phyloP scores from a whole-genome alignment of 1,284 basidiomycete species.

The Rhizopogon hawkerae region DNA sequence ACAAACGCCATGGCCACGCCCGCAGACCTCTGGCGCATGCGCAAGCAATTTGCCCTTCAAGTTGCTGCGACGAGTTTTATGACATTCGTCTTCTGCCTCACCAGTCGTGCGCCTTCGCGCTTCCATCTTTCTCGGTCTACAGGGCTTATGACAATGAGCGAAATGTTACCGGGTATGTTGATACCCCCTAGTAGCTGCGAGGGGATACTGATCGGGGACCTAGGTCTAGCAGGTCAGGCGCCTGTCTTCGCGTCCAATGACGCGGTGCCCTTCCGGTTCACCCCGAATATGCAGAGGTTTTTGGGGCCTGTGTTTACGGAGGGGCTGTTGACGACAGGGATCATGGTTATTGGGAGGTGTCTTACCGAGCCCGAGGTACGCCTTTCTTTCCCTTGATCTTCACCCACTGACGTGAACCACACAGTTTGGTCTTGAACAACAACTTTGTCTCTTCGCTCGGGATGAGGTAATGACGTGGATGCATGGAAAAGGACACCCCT shows the following conservation, averaged over 20 bases:
- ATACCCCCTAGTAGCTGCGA: not conserved
- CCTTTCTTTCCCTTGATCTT: not conserved
- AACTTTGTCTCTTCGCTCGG: constrained; percentile 82
- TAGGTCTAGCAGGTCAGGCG: constrained; percentile 39
- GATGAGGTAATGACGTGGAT: constrained; percentile 87
- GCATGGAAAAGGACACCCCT: constrained; percentile 41
- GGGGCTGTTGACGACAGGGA: constrained; percentile 77
- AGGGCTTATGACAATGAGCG: constrained; percentile 85
- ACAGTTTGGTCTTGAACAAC: constrained; percentile 82
- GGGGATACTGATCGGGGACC: constrained; percentile 2
- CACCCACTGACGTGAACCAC: constrained; percentile 1
- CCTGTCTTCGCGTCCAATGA: constrained; percentile 77
- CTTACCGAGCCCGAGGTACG: constrained; percentile 88
- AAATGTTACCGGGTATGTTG: constrained; percentile 74
- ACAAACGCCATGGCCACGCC: constrained; percentile 77
- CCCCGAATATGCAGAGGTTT: constrained; percentile 94
- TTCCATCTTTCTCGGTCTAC: constrained; percentile 89
- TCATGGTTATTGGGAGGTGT: constrained; percentile 87
- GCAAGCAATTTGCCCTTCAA: constrained; percentile 94
- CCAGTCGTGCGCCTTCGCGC: constrained; percentile 75
- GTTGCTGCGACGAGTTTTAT: constrained; percentile 87
- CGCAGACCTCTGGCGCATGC: constrained; percentile 90
- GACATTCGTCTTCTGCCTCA: constrained; percentile 84
- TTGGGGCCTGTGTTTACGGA: constrained; percentile 86
- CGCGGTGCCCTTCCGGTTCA: constrained; percentile 92